These are phyloP conservation scores for Moniliella sp. DNA, from an alignment of 1,284 basidiomycete genomes.

Conservation along the genomic window DNA sequence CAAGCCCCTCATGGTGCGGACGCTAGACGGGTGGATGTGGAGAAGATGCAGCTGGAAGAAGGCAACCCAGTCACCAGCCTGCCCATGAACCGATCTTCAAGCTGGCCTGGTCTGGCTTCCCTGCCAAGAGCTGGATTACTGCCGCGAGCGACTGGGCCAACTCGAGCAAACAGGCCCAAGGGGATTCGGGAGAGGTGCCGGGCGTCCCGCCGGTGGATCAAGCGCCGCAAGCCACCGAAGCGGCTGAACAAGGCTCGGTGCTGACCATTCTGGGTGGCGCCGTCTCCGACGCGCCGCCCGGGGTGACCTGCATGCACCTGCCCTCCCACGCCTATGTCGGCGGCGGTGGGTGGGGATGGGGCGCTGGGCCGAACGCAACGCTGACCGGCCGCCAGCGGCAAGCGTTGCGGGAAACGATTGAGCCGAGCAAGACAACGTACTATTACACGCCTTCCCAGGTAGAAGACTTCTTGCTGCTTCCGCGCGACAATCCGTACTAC, in stretches of 20 bases:
- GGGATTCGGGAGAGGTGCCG: too few species aligned
- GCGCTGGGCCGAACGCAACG: too few species aligned
- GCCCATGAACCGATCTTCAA: conserved; percentile 60
- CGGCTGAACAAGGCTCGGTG: conserved; percentile 5
- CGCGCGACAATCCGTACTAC: conserved; percentile 52
- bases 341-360: too few species aligned
- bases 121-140: conserved; percentile 17
- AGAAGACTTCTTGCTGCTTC: conserved; percentile 59
- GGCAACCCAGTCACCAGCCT: too few species aligned
- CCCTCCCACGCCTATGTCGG: conserved; percentile 53
- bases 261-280: conserved; percentile 57
- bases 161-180: conserved; percentile 7
- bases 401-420: too few species aligned
- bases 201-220: too few species aligned
- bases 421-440: conserved; percentile 43
- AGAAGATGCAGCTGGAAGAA: conserved; percentile 7
- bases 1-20: conserved; percentile 53
- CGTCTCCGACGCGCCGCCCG: conserved; percentile 40
- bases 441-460: conserved; percentile 37
- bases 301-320: conserved; percentile 50
- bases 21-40: conserved; percentile 19
- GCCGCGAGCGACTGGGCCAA: too few species aligned
- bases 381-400: too few species aligned
- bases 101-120: conserved; percentile 46
- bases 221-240: too few species aligned